Evolutionary conservation across 345 rosid genomes (phyloP), one percentile per base, ranked within the genome.

Genomic region (Salix brachista): DNA sequence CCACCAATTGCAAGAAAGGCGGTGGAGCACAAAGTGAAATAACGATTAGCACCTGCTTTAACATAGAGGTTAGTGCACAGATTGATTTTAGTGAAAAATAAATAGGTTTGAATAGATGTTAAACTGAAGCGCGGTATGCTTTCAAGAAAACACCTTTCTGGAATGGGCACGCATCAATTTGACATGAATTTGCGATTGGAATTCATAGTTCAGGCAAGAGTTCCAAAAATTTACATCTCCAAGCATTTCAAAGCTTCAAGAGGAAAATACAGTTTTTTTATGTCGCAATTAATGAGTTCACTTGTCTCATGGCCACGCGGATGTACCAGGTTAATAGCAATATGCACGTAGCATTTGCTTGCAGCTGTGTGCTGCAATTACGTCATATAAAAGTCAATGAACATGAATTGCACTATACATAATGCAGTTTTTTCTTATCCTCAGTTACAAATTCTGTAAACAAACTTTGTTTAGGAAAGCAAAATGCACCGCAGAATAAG

Each of bases 1-100:
- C 99, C 98, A 17, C 98, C 99, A 30, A 96, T 80, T 65, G 99
- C 99, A 68, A 96, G 83, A 83, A 68, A 93, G 61, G 92, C 96
- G 8, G 88, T 79, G 18, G 92, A 87, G 82, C 98, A 93, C 88
- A 93, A 82, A 23, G 99, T 96, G 86, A 83, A 96, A 80, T 93
- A 96, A n/a, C 92, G 87, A 78, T 96, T 93, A 8, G 91, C 94
- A 50, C 99, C 99, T 96, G 91, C 66, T 83, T 80, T 68, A 80
- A 67, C 74, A 71, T 70, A 25, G 17, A 66, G 65, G 58, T 87
- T 75, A 82, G 79, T 30, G 52, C 44, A 67, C 30, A 41, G 42
- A 21, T n/a, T 66, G 21, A 73, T 60, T 42, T 65, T 21, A 64
- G 54, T 23, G 19, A 1, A 70, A 44, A 58, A 41, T 39, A 28